Conservation (phyloP, 352 stramenopile genomes). For the Elongisporangium prolatum region DNA sequence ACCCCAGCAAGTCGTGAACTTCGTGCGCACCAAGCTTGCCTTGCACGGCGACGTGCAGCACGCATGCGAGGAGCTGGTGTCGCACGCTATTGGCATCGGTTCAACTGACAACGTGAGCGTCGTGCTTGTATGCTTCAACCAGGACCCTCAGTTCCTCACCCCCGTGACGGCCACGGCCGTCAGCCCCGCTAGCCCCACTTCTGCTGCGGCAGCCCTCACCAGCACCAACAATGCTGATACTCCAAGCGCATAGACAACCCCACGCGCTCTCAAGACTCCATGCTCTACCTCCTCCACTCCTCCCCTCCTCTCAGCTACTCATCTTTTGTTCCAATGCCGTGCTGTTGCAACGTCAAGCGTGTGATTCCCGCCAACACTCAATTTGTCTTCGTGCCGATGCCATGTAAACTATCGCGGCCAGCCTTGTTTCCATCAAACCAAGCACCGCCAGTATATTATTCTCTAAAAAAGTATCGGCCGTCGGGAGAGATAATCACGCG, state of each 20-base stretch:
- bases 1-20: conserved; percentile 78
- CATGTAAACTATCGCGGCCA: not conserved
- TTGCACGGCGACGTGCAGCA: conserved; percentile 73
- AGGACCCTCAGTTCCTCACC: conserved; percentile 29
- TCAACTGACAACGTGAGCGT: conserved; percentile 83
- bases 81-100: conserved; percentile 71
- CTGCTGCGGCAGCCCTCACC: not conserved
- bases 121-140: conserved; percentile 77
- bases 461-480: not conserved
- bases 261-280: not conserved
- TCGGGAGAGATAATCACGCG: not conserved
- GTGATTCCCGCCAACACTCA: not conserved
- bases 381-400: not conserved
- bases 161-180: conserved; percentile 19
- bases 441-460: not conserved
- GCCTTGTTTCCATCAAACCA: not conserved
- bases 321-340: not conserved
- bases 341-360: not conserved
- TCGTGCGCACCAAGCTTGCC: conserved; percentile 65
- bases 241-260: not conserved
- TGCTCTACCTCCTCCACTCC: no score
- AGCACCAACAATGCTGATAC: not conserved
- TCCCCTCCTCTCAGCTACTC: not conserved
- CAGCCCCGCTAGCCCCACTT: not conserved
- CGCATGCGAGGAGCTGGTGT: conserved; percentile 77